Percentiles rank a stretch among this genome's conserved stretches.
phyloP scores from a whole-genome alignment of 75 land plant genomes.

The Adiantum capillusveneris region DNA sequence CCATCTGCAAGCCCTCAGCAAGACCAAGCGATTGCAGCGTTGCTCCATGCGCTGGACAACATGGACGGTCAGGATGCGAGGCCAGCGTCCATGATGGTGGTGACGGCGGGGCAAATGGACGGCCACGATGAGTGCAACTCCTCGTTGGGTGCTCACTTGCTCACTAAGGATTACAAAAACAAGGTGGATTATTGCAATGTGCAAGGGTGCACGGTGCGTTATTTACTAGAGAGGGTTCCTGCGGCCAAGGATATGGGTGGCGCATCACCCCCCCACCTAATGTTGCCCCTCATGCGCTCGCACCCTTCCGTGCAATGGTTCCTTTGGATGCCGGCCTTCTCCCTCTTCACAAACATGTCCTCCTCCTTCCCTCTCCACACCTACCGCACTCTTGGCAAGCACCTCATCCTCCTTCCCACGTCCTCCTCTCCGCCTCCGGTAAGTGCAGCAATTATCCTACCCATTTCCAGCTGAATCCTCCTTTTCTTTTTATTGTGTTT shows the following conservation, averaged over 20 bases:
- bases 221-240: slow-evolving; percentile 12
- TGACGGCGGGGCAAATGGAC: too few relatives aligned
- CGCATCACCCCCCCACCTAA: neutral
- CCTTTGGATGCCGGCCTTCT: slow-evolving; percentile 31
- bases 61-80: too few relatives aligned
- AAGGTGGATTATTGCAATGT: slow-evolving; percentile 36
- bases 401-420: slow-evolving; percentile 17
- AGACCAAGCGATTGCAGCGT: too few relatives aligned
- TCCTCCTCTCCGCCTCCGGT: too few relatives aligned
- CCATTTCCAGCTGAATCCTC: too few relatives aligned
- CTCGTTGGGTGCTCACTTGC: slow-evolving; percentile 8
- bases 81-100: too few relatives aligned
- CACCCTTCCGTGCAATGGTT: slow-evolving; percentile 18
- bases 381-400: slow-evolving; percentile 14
- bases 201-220: slow-evolving; percentile 27
- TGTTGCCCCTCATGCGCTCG: slow-evolving; percentile 10
- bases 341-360: slow-evolving; percentile 25
- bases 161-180: slow-evolving; percentile 29
- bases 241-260: neutral
- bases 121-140: neutral
- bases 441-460: too few relatives aligned
- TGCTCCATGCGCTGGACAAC: too few relatives aligned
- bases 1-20: too few relatives aligned
- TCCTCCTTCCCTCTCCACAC: slow-evolving; percentile 17
- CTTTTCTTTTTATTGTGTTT: too few relatives aligned